A percentile compares a stretch with the other conserved stretches of the same genome.
These are phyloP conservation scores for Acacia concinna DNA, from an alignment of 331 rosid species.

Conservation along the genomic window DNA sequence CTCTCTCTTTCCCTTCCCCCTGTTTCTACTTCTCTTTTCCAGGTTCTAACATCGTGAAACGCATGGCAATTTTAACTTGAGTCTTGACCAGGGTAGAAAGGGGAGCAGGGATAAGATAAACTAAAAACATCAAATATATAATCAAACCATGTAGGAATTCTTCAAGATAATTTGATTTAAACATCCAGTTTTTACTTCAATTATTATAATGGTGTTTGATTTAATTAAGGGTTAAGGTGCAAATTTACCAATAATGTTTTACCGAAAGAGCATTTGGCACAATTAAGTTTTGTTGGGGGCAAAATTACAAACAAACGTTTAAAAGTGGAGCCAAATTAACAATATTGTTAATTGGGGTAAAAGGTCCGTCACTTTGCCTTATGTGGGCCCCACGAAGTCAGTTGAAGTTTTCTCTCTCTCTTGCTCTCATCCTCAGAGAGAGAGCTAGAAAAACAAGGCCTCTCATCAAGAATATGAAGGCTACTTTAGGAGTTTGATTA, in stretches of 20 bases:
- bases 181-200: constrained; percentile 1
- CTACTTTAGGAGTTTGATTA: constrained; percentile 69
- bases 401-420: no score
- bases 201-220: constrained; percentile 9
- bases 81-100: neutral
- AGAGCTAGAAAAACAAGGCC: constrained; percentile 74
- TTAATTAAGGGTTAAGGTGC: neutral
- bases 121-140: neutral
- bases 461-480: constrained; percentile 78
- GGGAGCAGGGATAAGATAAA: neutral
- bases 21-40: no score
- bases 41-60: neutral
- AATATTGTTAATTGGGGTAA: no score
- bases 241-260: no score
- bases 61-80: neutral
- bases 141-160: neutral
- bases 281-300: no score
- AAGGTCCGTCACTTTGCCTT: no score
- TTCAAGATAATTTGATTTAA: neutral
- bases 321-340: no score
- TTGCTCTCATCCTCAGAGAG: no score
- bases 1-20: no score
- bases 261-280: no score
- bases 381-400: no score
- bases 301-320: no score